Conservation (phyloP, 306 rosid species). For the Gynostemma pentaphyllum region DNA sequence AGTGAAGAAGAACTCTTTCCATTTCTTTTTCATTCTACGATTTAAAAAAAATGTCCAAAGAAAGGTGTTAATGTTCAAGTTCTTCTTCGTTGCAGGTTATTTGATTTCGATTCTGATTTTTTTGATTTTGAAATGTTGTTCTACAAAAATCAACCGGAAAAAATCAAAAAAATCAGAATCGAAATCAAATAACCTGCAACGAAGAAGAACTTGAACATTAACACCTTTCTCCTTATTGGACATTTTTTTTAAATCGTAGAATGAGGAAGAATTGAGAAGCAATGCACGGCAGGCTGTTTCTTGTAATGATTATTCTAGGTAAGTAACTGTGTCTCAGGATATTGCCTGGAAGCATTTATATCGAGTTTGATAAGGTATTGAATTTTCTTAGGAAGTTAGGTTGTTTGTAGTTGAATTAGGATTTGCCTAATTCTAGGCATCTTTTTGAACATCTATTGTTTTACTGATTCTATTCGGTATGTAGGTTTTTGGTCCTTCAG, state of each 20-base stretch:
- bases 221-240: neutral
- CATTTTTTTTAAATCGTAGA: conserved; percentile 48
- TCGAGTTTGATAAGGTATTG: conserved; percentile 77
- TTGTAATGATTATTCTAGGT: conserved; percentile 65
- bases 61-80: conserved; percentile 96
- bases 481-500: conserved; percentile 93
- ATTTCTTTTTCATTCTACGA: neutral
- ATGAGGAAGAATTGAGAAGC: conserved; percentile 77
- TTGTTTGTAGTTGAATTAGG: too few relatives aligned
- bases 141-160: too few relatives aligned
- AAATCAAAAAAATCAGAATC: too few relatives aligned
- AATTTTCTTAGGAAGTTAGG: too few relatives aligned
- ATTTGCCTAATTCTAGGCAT: too few relatives aligned
- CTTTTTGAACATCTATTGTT: neutral
- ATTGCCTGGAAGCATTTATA: conserved; percentile 86
- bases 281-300: conserved; percentile 83
- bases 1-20: neutral
- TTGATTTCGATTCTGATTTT: neutral
- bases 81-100: conserved; percentile 88
- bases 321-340: conserved; percentile 78
- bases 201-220: too few relatives aligned
- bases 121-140: neutral
- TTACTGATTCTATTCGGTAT: too few relatives aligned
- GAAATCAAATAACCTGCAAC: too few relatives aligned
- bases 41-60: conserved; percentile 60